phyloP scores from a whole-genome alignment of 129 eudicot species.

The Centrapalus pauciflorus region DNA sequence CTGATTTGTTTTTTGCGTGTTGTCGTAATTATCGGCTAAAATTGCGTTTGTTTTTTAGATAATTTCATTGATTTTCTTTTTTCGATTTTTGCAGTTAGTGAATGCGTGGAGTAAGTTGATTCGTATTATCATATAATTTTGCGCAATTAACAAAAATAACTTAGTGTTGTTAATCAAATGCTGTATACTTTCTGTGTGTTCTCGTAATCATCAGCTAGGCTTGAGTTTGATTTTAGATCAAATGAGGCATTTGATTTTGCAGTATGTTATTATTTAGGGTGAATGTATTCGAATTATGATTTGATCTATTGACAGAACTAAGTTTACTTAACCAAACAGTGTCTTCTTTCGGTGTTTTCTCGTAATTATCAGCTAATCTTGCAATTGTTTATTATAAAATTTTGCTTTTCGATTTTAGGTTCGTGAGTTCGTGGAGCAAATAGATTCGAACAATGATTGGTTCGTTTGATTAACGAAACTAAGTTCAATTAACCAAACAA shows the following conservation, averaged over 20 bases:
- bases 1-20: neutral
- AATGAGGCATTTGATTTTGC: too few relatives aligned
- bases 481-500: neutral
- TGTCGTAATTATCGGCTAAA: neutral
- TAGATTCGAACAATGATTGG: neutral
- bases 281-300: too few relatives aligned
- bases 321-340: too few relatives aligned
- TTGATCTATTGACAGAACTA: too few relatives aligned
- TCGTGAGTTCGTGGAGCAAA: neutral
- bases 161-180: too few relatives aligned
- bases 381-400: neutral
- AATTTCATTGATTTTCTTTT: too few relatives aligned
- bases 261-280: too few relatives aligned
- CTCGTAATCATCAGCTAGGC: too few relatives aligned
- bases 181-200: too few relatives aligned
- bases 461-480: slow-evolving; percentile 1
- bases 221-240: too few relatives aligned
- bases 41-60: neutral
- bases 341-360: neutral
- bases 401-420: neutral
- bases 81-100: neutral
- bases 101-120: neutral
- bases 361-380: neutral
- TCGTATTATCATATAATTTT: too few relatives aligned
- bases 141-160: too few relatives aligned